A percentile compares a stretch with the other conserved stretches of the same genome.
Conservation (phyloP, 345 rosid species). For the Diplotaxis tenuifolia region DNA sequence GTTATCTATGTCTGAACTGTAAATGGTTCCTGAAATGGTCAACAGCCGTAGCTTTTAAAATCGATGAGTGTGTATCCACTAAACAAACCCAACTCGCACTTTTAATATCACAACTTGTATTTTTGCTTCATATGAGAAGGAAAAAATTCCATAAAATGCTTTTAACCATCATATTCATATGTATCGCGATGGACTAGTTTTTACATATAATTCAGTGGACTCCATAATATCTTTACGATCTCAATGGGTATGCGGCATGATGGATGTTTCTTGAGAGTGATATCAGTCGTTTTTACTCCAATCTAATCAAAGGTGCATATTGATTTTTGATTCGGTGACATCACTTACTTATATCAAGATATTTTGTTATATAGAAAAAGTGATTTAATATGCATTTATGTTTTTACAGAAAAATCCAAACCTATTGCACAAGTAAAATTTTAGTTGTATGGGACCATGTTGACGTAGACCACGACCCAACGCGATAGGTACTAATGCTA, state of each 20-base stretch:
- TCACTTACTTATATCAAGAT: neutral
- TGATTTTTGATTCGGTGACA: neutral
- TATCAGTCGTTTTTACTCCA: neutral
- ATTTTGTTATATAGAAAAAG: neutral
- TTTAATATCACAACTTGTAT: conserved; percentile 16
- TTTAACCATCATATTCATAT: neutral
- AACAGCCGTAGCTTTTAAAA: conserved; percentile 15
- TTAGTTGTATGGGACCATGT: conserved; percentile 28
- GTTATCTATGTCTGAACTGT: conserved; percentile 18
- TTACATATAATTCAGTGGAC: neutral
- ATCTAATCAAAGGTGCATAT: conserved; percentile 3
- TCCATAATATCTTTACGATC: neutral
- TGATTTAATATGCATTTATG: conserved; percentile 2
- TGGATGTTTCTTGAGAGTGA: conserved; percentile 4
- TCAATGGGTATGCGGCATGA: conserved; percentile 1
- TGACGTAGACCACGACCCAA: conserved; percentile 24
- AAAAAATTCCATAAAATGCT: neutral
- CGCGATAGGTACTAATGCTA: conserved; percentile 6
- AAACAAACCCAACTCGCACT: conserved; percentile 12
- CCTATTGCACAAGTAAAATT: conserved; percentile 23
- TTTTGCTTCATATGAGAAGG: neutral
- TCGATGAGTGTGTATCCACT: conserved; percentile 29
- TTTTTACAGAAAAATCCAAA: conserved; percentile 15
- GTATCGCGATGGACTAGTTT: too few species aligned
- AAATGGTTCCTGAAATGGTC: conserved; percentile 27